A percentile compares a stretch with the other conserved stretches of the same genome.
These are phyloP conservation scores for Phylloporus sp. DNA, from an alignment of 768 basidiomycete species.

Conservation along the genomic window DNA sequence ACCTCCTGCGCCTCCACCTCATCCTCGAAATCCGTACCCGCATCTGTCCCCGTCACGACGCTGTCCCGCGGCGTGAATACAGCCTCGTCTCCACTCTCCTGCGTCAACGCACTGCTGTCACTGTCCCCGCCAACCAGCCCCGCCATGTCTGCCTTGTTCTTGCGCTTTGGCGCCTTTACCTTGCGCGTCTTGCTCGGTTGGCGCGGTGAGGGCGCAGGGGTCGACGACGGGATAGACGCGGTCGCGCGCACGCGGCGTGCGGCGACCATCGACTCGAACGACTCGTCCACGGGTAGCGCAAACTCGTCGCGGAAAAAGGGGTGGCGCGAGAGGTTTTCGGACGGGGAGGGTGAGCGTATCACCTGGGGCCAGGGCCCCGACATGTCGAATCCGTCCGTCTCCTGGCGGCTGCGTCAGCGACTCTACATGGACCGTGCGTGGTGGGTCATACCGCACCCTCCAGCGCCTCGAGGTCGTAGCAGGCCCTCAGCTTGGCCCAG, in stretches of 20 bases:
- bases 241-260: conserved; percentile 62
- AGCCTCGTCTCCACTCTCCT: conserved; percentile 76
- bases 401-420: conserved; percentile 22
- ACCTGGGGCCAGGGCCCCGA: conserved; percentile 41
- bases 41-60: conserved; percentile 68
- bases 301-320: conserved; percentile 76
- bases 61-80: conserved; percentile 62
- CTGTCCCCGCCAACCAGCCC: conserved; percentile 80
- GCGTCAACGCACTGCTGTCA: conserved; percentile 79
- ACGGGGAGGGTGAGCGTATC: conserved; percentile 64
- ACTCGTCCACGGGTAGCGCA: conserved; percentile 52
- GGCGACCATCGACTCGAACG: conserved; percentile 56
- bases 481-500: conserved; percentile 69
- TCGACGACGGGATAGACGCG: conserved; percentile 48
- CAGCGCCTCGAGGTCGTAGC: conserved; percentile 73
- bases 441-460: conserved; percentile 51
- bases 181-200: conserved; percentile 35
- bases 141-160: conserved; percentile 52
- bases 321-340: conserved; percentile 63
- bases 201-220: conserved; percentile 54
- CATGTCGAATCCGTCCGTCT: conserved; percentile 46
- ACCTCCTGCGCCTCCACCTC: conserved; percentile 62
- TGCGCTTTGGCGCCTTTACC: conserved; percentile 46
- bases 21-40: conserved; percentile 68
- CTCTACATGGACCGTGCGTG: not conserved